A percentile compares a stretch with the other conserved stretches of the same genome.
phyloP scores from a whole-genome alignment of 2,329 filamentous ascomycete species.

The Beauveria sp. region DNA sequence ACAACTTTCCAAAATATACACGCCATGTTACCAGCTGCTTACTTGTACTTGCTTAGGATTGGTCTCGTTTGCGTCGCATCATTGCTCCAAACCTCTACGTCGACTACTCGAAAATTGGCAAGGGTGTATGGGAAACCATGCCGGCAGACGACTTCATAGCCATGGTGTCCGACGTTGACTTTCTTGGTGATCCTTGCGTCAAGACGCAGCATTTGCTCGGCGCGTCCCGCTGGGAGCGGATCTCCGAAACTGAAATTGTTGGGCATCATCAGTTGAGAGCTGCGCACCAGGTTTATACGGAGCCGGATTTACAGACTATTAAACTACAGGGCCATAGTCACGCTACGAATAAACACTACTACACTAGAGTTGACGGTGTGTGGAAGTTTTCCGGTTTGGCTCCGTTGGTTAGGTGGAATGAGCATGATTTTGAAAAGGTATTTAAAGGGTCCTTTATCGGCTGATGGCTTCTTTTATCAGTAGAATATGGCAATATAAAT shows the following conservation, averaged over 20 bases:
- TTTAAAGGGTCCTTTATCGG: slow-evolving; percentile 24
- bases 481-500: not conserved
- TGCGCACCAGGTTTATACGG: slow-evolving; percentile 52
- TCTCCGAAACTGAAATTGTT: slow-evolving; percentile 49
- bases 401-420: slow-evolving; percentile 49
- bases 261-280: slow-evolving; percentile 55
- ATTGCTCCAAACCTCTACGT: not conserved
- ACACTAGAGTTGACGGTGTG: slow-evolving; percentile 47
- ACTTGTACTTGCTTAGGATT: not conserved
- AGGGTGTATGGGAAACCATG: slow-evolving; percentile 46
- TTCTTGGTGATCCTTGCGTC: slow-evolving; percentile 49
- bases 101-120: not conserved
- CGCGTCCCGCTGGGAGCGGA: slow-evolving; percentile 49
- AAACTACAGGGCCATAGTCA: slow-evolving; percentile 48
- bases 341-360: slow-evolving; percentile 50
- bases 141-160: slow-evolving; percentile 51
- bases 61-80: not conserved
- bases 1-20: not conserved
- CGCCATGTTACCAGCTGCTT: not conserved
- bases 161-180: slow-evolving; percentile 51
- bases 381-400: slow-evolving; percentile 55
- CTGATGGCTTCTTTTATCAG: not conserved
- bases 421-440: slow-evolving; percentile 51
- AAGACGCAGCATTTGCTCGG: slow-evolving; percentile 61
- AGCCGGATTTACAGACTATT: slow-evolving; percentile 39